phyloP scores from a whole-genome alignment of 768 basidiomycete species.

The Cystobasidium tubakii region DNA sequence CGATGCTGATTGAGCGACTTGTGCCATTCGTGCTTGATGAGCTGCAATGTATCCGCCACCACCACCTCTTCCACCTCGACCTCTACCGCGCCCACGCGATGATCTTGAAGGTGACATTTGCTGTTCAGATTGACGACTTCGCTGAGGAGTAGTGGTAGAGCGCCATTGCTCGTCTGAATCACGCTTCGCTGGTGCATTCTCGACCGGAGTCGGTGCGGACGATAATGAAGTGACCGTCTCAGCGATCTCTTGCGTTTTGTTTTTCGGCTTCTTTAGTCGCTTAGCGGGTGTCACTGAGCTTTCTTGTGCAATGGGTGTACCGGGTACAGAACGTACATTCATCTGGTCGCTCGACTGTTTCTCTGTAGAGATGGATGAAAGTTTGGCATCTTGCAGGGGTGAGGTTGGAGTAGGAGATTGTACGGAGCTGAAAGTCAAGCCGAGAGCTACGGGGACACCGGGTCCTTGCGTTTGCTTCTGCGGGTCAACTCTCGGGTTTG shows the following conservation, averaged over 20 bases:
- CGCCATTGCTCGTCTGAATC: neutral
- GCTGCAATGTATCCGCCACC: neutral
- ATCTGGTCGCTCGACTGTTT: neutral
- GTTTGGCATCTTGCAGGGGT: too few species aligned
- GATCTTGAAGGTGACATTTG: neutral
- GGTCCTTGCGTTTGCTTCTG: too few species aligned
- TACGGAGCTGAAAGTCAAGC: neutral
- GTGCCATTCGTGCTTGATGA: slow-evolving; percentile 1
- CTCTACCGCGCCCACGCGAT: neutral
- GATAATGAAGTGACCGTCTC: too few species aligned
- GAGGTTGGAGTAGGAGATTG: too few species aligned
- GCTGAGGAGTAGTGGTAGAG: neutral
- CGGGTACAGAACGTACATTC: too few species aligned
- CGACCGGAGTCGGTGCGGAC: too few species aligned
- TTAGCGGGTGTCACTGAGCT: neutral
- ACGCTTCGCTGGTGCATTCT: too few species aligned
- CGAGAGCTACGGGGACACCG: neutral
- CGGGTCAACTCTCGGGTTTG: too few species aligned
- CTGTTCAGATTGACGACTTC: neutral
- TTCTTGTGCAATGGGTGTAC: too few species aligned
- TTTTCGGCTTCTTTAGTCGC: too few species aligned
- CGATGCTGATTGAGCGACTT: neutral
- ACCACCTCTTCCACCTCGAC: neutral
- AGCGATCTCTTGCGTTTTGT: too few species aligned
- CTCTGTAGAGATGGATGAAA: too few species aligned